Conservation (phyloP, 1,139 yeast species). For the Blastobotrys apis region DNA sequence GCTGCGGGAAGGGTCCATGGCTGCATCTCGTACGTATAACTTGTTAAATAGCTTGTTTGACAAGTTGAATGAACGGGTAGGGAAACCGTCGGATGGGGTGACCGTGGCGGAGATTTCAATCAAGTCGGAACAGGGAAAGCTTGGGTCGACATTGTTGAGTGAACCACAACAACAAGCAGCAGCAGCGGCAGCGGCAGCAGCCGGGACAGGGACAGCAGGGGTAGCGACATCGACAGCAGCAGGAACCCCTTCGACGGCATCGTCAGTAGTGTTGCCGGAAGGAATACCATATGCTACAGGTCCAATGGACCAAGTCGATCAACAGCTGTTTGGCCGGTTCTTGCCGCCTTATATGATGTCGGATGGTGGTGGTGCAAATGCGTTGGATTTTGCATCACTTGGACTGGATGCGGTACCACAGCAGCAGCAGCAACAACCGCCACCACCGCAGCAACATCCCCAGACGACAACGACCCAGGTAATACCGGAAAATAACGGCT, state of each 20-base stretch:
- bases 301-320: conserved; percentile 75
- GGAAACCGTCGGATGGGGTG: conserved; percentile 4
- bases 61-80: conserved; percentile 48
- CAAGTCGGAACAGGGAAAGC: conserved; percentile 32
- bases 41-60: conserved; percentile 77
- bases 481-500: neutral
- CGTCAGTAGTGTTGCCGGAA: neutral
- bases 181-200: conserved; percentile 43
- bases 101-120: conserved; percentile 4
- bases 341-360: conserved; percentile 78
- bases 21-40: conserved; percentile 76
- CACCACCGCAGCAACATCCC: neutral
- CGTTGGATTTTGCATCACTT: neutral
- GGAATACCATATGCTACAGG: conserved; percentile 37
- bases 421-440: neutral
- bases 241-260: conserved; percentile 6
- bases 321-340: conserved; percentile 77
- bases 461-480: neutral
- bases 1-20: conserved; percentile 67
- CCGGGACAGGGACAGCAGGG: conserved; percentile 11
- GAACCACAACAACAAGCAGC: neutral
- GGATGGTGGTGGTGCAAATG: neutral
- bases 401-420: conserved; percentile 1
- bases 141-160: neutral
- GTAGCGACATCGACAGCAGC: conserved; percentile 44